A percentile compares a stretch with the other conserved stretches of the same genome.
Evolutionary conservation across 2,329 filamentous ascomycete species (phyloP).

Genomic region (Neonectria hederae): DNA sequence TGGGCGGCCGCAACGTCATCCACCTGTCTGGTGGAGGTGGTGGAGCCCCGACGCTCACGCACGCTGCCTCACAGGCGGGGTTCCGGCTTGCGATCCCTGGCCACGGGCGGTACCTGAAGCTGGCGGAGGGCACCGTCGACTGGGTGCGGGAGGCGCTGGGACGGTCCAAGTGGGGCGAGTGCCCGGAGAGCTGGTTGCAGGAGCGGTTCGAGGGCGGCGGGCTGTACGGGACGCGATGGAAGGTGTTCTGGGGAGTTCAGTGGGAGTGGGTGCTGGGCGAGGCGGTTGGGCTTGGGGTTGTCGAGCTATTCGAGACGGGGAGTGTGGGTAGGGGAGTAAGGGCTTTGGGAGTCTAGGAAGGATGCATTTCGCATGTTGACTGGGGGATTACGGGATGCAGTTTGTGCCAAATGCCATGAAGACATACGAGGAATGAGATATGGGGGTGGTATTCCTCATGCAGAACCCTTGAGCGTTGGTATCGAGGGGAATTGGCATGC

Average conservation of each 20-base stretch:
- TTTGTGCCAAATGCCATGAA: background rate
- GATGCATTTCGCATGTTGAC: background rate
- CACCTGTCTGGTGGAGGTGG: conserved; percentile 69
- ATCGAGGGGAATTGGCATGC: background rate
- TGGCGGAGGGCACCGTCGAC: conserved; percentile 67
- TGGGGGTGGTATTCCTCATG: background rate
- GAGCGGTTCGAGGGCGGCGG: conserved; percentile 77
- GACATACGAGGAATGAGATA: background rate
- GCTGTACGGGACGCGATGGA: conserved; percentile 63
- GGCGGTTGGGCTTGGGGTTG: conserved; percentile 73
- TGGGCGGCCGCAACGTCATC: conserved; percentile 74
- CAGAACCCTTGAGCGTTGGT: background rate
- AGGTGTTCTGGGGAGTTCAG: conserved; percentile 71
- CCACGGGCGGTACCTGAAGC: conserved; percentile 73
- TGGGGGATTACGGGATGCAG: background rate
- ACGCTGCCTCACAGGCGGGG: conserved; percentile 27
- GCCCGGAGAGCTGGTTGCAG: conserved; percentile 67
- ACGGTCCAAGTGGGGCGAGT: conserved; percentile 69
- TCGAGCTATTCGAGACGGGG: conserved; percentile 79
- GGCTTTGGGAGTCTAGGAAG: conserved; percentile 45
- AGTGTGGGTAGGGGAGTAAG: conserved; percentile 76
- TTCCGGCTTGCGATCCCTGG: conserved; percentile 72
- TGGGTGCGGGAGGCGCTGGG: conserved; percentile 69
- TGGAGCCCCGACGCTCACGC: conserved; percentile 46
- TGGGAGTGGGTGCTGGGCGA: conserved; percentile 79